Conservation (phyloP, 345 rosid species). For the Brassica cretica region DNA sequence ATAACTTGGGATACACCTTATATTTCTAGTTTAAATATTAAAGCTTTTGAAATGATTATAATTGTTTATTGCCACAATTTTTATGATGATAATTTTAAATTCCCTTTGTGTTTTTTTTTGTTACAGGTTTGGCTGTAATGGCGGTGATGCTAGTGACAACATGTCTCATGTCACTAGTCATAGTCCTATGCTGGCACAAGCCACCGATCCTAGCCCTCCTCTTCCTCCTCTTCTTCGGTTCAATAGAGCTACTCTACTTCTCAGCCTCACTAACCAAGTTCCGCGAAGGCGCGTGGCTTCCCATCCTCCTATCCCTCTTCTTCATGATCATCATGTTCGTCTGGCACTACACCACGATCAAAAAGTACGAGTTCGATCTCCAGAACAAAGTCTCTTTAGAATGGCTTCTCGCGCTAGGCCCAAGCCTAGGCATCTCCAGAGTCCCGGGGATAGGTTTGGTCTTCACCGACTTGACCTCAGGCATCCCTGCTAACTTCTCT, state of each 20-base stretch:
- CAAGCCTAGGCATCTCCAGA: conserved; percentile 84
- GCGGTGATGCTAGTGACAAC: conserved; percentile 99
- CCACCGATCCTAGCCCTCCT: conserved; percentile 71
- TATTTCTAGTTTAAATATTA: too few species aligned
- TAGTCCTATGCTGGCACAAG: conserved; percentile 90
- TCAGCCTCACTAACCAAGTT: conserved; percentile 97
- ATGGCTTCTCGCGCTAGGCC: conserved; percentile 95
- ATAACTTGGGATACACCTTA: too few species aligned
- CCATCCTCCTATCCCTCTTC: conserved; percentile 86
- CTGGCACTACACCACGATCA: conserved; percentile 93
- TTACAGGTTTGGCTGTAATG: conserved; percentile 93
- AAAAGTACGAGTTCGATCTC: conserved; percentile 91
- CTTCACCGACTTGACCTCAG: conserved; percentile 90
- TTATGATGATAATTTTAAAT: too few species aligned
- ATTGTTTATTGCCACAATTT: too few species aligned
- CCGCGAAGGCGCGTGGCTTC: conserved; percentile 99
- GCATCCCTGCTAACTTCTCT: conserved; percentile 96
- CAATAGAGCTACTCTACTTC: conserved; percentile 89
- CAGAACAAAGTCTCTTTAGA: conserved; percentile 96
- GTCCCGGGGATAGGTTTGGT: conserved; percentile 96
- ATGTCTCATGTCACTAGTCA: conserved; percentile 87
- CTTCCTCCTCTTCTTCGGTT: conserved; percentile 85
- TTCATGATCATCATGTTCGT: conserved; percentile 92
- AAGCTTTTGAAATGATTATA: too few species aligned
- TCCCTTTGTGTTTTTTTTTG: conserved; percentile 24